A percentile compares a stretch with the other conserved stretches of the same genome.
These are phyloP conservation scores for Apiospora sp. DNA, from an alignment of 2,329 filamentous ascomycete species.

Conservation along the genomic window DNA sequence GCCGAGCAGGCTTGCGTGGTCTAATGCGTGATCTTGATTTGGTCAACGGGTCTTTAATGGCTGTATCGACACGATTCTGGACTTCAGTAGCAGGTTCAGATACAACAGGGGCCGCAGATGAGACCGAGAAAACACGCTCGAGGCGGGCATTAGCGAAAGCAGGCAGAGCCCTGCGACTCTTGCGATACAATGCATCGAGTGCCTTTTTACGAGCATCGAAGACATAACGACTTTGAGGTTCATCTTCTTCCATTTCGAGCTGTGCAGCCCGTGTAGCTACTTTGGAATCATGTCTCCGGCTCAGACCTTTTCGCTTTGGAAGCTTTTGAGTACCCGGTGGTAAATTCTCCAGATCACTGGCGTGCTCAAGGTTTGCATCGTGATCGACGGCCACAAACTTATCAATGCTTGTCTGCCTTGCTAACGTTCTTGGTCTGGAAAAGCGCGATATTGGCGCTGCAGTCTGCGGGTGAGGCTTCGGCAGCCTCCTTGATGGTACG, in stretches of 20 bases:
- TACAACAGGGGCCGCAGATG: conserved; percentile 33
- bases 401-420: conserved; percentile 41
- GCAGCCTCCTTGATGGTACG: conserved; percentile 19
- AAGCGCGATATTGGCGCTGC: conserved; percentile 34
- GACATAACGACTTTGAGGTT: conserved; percentile 43
- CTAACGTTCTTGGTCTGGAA: conserved; percentile 37
- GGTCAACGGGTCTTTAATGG: conserved; percentile 10
- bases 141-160: conserved; percentile 43
- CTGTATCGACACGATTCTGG: conserved; percentile 11
- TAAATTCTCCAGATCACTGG: background rate
- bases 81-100: conserved; percentile 14
- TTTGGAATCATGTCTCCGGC: background rate
- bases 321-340: background rate
- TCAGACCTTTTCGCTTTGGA: background rate
- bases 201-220: conserved; percentile 62
- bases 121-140: conserved; percentile 42
- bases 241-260: conserved; percentile 57
- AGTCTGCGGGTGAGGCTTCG: conserved; percentile 28
- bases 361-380: conserved; percentile 24
- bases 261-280: conserved; percentile 56
- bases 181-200: conserved; percentile 63
- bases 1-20: conserved; percentile 53
- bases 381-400: conserved; percentile 40
- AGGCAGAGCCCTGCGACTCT: conserved; percentile 41
- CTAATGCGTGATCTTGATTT: conserved; percentile 32